Evolutionary conservation across 177 flowering plant genomes (phyloP).

Genomic region (Vitis hybrid): DNA sequence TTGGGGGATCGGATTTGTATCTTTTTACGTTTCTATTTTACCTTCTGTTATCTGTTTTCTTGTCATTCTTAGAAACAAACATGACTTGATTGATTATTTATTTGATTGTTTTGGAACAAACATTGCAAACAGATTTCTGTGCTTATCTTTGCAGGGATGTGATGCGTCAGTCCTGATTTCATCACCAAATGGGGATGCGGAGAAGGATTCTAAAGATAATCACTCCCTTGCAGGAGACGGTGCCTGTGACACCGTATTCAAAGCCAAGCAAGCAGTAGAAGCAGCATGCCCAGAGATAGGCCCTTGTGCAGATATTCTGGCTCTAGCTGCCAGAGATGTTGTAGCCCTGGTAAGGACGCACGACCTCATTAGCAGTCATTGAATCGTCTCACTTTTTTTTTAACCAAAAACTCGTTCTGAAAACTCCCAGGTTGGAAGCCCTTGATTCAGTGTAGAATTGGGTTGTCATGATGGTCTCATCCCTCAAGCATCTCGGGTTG

Average conservation of each 20-base stretch:
- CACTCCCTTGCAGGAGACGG: conserved; percentile 81
- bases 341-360: conserved; percentile 40
- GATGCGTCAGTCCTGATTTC: conserved; percentile 74
- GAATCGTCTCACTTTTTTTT: too few species aligned
- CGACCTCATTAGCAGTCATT: too few species aligned
- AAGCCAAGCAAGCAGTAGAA: conserved; percentile 75
- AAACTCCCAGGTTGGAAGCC: conserved; percentile 62
- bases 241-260: conserved; percentile 61
- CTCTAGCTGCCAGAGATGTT: conserved; percentile 76
- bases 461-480: conserved; percentile 72
- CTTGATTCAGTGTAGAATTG: conserved; percentile 60
- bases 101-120: too few species aligned
- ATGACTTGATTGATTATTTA: too few species aligned
- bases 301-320: conserved; percentile 79
- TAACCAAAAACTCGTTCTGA: too few species aligned
- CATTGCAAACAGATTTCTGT: not conserved
- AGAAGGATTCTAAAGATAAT: conserved; percentile 66
- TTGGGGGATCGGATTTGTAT: too few species aligned
- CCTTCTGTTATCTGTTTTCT: too few species aligned
- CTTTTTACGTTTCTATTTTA: too few species aligned
- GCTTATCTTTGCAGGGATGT: conserved; percentile 53
- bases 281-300: conserved; percentile 34
- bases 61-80: too few species aligned
- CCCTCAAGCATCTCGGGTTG: conserved; percentile 59
- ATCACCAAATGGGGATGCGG: conserved; percentile 64